Evolutionary conservation across 108 stramenopile species (phyloP).

Genomic region (Cyclotella sp.): DNA sequence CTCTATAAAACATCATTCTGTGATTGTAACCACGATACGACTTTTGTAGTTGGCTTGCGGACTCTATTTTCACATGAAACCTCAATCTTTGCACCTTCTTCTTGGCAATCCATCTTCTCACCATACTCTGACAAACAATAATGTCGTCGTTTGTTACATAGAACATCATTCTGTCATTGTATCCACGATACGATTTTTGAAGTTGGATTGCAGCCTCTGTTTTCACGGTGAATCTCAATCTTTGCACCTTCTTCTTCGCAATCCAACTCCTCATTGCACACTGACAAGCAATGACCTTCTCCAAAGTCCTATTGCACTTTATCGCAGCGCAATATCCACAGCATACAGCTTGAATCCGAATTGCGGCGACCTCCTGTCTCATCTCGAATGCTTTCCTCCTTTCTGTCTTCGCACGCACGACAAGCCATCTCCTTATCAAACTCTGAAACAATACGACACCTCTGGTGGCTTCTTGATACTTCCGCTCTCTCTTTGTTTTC

Average conservation of each 20-base stretch:
- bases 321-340: neutral
- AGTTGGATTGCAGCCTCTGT: neutral
- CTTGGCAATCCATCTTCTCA: neutral
- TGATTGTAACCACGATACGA: neutral
- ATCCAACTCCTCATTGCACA: too few species aligned
- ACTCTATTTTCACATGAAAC: neutral
- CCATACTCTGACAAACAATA: neutral
- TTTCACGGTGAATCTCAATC: neutral
- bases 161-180: neutral
- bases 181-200: neutral
- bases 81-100: neutral
- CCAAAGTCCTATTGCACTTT: neutral
- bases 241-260: neutral
- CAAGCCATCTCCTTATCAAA: neutral
- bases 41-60: neutral
- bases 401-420: neutral
- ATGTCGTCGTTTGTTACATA: neutral
- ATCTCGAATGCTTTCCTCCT: neutral
- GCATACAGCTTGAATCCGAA: neutral
- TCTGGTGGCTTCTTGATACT: neutral
- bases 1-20: neutral
- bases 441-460: slow-evolving; percentile 1
- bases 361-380: neutral
- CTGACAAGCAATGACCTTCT: neutral
- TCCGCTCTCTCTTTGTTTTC: too few species aligned